Evolutionary conservation across 352 stramenopile genomes (phyloP), one percentile per base, ranked within the genome.

Genomic region (Globisporangium cystogenes): DNA sequence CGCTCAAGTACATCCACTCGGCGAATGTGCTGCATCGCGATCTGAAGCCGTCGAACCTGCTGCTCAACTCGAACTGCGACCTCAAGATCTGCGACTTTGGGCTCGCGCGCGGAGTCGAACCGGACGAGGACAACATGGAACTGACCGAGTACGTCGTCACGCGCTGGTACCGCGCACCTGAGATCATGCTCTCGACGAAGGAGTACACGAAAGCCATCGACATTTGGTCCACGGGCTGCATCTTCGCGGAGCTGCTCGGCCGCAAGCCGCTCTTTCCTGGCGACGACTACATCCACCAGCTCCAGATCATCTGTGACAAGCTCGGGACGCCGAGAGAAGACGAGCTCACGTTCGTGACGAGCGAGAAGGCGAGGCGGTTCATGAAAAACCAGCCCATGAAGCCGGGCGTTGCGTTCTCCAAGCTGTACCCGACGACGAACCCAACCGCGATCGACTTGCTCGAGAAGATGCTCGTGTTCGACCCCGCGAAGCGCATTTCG

Each of bases 261-360:
- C 74, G 86, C 41, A 96, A 95, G 45, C 87, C 88, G 42, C 74
- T 98, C n/a, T 97, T 98, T 43, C 91, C 88, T 7, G 91, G 91
- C 1, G 93, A 99, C 51, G 96, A 99, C 70, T 99, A 99, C 71
- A 99, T 99, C 70, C 92, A 99, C 70, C 97, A 99, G 73, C 92
- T 99, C 44, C 86, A 97, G 71, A 93, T 98, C 64, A 98, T 98
- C 53, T 94, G 82, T 58, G 86, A 96, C 53, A 93, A 95, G 53
- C 76, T 97, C 35, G 90, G 90, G 35, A 95, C 84, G 40, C 86
- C 87, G 12, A 67, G 66, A 26, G 78, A 98, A 44, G 83, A 85
- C 0, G 90, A 97, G 31, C 57, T 97, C 21, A 74, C 94, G 56
- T 97, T 97, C 60, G 84, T 98, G 45, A 95, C 86, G 31, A 97